phyloP scores from a whole-genome alignment of 768 basidiomycete genomes.

The Gloeostereum incarnatum region DNA sequence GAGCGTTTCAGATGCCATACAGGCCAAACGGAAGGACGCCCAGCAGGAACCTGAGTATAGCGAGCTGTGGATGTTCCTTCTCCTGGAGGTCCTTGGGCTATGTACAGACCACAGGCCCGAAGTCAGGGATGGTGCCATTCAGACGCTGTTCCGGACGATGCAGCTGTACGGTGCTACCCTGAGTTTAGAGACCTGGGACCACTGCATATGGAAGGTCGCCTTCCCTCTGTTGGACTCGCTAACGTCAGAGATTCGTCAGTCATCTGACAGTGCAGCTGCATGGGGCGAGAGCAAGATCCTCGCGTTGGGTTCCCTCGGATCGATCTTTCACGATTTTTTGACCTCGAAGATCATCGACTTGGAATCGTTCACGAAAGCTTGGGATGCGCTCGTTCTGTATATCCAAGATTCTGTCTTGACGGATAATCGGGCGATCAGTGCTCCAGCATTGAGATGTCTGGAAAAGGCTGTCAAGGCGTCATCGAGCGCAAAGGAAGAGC shows the following conservation, averaged over 20 bases:
- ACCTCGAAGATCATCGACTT: constrained; percentile 64
- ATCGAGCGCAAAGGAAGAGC: constrained; percentile 27
- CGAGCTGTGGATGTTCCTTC: constrained; percentile 88
- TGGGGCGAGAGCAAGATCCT: constrained; percentile 83
- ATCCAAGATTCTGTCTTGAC: constrained; percentile 62
- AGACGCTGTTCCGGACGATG: constrained; percentile 89
- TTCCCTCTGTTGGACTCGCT: constrained; percentile 78
- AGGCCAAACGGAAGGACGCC: constrained; percentile 62
- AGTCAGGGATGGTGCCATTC: constrained; percentile 88
- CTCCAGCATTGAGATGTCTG: constrained; percentile 78
- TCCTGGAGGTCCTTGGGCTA: constrained; percentile 74
- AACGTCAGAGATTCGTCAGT: constrained; percentile 42
- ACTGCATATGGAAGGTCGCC: constrained; percentile 85
- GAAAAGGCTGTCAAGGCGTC: constrained; percentile 70
- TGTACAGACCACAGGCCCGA: constrained; percentile 80
- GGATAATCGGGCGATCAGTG: constrained; percentile 62
- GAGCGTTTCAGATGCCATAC: constrained; percentile 94
- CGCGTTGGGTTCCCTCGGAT: constrained; percentile 75
- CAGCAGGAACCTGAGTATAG: constrained; percentile 65
- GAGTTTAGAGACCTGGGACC: constrained; percentile 76
- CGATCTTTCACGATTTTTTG: constrained; percentile 77
- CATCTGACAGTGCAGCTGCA: constrained; percentile 15
- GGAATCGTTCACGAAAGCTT: constrained; percentile 58
- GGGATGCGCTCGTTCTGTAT: constrained; percentile 65
- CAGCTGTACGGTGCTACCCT: constrained; percentile 89